These are phyloP conservation scores for Herpetomonas samuelpessoai DNA, from an alignment of 208 protist genomes.

Conservation along the genomic window DNA sequence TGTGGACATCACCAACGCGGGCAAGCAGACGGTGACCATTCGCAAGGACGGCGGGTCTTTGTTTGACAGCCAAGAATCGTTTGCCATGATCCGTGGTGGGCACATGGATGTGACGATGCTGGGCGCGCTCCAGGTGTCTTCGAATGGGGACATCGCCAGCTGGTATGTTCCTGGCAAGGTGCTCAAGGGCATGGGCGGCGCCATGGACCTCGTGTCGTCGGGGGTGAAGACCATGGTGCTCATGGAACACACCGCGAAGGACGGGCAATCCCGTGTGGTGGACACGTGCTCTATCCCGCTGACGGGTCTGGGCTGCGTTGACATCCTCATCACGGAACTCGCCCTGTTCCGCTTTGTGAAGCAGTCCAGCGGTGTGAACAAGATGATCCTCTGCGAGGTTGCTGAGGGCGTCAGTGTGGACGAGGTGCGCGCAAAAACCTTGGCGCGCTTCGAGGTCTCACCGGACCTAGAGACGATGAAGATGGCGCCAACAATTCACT, in stretches of 20 bases:
- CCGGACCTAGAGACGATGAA: conserved; percentile 33
- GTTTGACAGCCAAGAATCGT: conserved; percentile 67
- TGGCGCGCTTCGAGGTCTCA: conserved; percentile 28
- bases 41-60: conserved; percentile 76
- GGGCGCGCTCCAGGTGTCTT: conserved; percentile 89
- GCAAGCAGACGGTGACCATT: conserved; percentile 92
- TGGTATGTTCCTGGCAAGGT: conserved; percentile 94
- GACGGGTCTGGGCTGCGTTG: conserved; percentile 69
- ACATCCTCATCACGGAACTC: conserved; percentile 93
- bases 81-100: conserved; percentile 94
- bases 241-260: conserved; percentile 93
- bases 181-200: conserved; percentile 94
- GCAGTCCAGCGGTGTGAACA: neutral
- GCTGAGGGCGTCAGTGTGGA: conserved; percentile 77
- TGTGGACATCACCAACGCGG: conserved; percentile 93
- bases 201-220: conserved; percentile 84
- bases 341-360: conserved; percentile 84
- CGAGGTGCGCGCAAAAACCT: conserved; percentile 50
- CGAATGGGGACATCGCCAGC: conserved; percentile 92
- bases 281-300: conserved; percentile 78
- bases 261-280: conserved; percentile 77
- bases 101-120: conserved; percentile 93
- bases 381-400: conserved; percentile 71
- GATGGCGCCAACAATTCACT: conserved; percentile 11
- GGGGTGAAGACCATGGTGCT: conserved; percentile 87